Conservation (phyloP, 352 stramenopile genomes). For the Phytophthora tentaculata region DNA sequence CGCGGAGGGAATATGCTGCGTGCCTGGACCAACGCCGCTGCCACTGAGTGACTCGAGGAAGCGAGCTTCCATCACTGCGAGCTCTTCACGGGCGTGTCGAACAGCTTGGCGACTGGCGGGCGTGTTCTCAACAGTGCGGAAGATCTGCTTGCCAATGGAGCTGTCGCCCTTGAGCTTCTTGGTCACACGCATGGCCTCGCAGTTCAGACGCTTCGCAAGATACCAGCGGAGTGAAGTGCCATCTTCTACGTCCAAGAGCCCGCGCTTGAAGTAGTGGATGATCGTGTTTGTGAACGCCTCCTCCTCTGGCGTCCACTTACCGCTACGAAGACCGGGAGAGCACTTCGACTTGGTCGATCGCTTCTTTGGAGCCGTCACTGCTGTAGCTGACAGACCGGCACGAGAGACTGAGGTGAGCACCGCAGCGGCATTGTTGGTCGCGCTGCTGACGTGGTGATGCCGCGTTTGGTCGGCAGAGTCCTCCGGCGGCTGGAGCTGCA, state of each 20-base stretch:
- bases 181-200: constrained; percentile 88
- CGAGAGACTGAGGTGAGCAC: constrained; percentile 35
- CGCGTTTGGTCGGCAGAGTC: constrained; percentile 6
- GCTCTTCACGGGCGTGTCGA: constrained; percentile 53
- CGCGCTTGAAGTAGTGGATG: constrained; percentile 88
- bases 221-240: constrained; percentile 88
- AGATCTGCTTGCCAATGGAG: constrained; percentile 91
- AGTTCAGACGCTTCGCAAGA: constrained; percentile 85
- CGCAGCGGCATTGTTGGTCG: constrained; percentile 25
- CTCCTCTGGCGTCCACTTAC: constrained; percentile 88
- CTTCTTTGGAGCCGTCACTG: constrained; percentile 49
- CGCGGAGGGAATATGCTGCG: constrained; percentile 15
- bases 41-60: constrained; percentile 76
- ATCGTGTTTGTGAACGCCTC: constrained; percentile 85
- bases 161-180: constrained; percentile 91
- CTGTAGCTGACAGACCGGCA: not conserved
- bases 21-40: constrained; percentile 27
- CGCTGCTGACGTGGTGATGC: constrained; percentile 34
- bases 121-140: constrained; percentile 75
- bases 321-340: constrained; percentile 75
- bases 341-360: constrained; percentile 90
- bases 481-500: constrained; percentile 27
- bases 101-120: constrained; percentile 65
- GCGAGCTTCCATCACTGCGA: constrained; percentile 66
- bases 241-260: constrained; percentile 79